phyloP scores from a whole-genome alignment of 257 asterid species.

The Nicotiana tabacum region DNA sequence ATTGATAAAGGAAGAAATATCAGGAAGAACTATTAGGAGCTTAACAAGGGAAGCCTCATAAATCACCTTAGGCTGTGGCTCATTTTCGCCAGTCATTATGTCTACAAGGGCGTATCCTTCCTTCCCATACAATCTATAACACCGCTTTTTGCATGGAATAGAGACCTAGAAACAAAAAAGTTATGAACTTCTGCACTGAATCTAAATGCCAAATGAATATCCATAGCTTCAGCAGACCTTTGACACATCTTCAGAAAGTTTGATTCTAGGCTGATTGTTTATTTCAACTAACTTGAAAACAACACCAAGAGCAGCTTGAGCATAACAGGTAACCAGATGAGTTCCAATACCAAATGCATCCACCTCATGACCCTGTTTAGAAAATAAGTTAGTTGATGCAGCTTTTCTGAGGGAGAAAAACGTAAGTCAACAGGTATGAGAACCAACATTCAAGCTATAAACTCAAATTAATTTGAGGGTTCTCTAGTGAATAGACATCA shows the following conservation, averaged over 20 bases:
- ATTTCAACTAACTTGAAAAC: constrained; percentile 96
- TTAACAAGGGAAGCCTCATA: neutral
- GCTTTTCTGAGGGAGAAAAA: neutral
- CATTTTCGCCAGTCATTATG: constrained; percentile 86
- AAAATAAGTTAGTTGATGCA: neutral
- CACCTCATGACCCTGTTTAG: constrained; percentile 82
- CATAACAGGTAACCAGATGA: constrained; percentile 95
- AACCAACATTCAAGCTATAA: neutral
- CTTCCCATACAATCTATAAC: constrained; percentile 86
- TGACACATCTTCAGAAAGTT: constrained; percentile 94
- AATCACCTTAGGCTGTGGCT: constrained; percentile 86
- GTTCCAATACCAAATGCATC: constrained; percentile 97
- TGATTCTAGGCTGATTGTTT: constrained; percentile 91
- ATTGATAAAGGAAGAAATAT: neutral
- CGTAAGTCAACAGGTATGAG: neutral
- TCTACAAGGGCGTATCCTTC: constrained; percentile 96
- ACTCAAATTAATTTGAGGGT: constrained; percentile 3
- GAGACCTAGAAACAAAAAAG: constrained; percentile 59
- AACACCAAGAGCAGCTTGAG: constrained; percentile 94
- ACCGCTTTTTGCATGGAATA: constrained; percentile 94
- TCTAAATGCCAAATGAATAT: neutral
- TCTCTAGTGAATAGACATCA: neutral
- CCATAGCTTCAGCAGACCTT: constrained; percentile 50
- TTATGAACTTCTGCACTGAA: constrained; percentile 9
- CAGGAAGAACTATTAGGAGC: neutral